Evolutionary conservation across 2,329 filamentous ascomycete species (phyloP).

Genomic region (Pyrenophora tritici-repentis): DNA sequence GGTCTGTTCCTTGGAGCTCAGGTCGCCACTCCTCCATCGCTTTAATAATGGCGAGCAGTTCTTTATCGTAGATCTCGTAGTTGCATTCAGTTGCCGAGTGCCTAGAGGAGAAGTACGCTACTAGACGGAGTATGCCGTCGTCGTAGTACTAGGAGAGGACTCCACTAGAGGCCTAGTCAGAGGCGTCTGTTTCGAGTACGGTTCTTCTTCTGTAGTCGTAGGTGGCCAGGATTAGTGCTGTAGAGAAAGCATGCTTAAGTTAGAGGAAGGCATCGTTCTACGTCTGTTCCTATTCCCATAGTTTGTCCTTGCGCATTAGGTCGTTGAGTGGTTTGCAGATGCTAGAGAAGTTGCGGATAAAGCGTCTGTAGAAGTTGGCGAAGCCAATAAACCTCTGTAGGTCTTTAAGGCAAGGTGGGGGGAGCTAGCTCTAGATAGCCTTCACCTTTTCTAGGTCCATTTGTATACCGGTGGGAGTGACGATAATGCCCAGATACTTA

Average conservation of each 20-base stretch:
- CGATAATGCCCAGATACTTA: not conserved
- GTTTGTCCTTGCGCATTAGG: not conserved
- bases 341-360: not conserved
- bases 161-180: conserved; percentile 6
- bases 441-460: not conserved
- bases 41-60: conserved; percentile 43
- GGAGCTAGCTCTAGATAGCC: not conserved
- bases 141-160: conserved; percentile 16
- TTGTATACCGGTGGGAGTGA: not conserved
- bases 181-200: conserved; percentile 1
- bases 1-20: too few relatives aligned
- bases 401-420: not conserved
- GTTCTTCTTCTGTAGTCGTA: not conserved
- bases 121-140: conserved; percentile 10
- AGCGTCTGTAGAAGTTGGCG: not conserved
- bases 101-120: conserved; percentile 33
- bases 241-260: not conserved
- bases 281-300: too few relatives aligned
- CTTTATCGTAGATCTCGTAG: conserved; percentile 46
- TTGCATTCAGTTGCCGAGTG: conserved; percentile 30
- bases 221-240: not conserved
- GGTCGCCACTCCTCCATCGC: too few relatives aligned
- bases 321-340: not conserved
- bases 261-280: not conserved
- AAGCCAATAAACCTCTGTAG: not conserved